phyloP scores from a whole-genome alignment of 116 monocot species.

The Trichopus zeylanicus region DNA sequence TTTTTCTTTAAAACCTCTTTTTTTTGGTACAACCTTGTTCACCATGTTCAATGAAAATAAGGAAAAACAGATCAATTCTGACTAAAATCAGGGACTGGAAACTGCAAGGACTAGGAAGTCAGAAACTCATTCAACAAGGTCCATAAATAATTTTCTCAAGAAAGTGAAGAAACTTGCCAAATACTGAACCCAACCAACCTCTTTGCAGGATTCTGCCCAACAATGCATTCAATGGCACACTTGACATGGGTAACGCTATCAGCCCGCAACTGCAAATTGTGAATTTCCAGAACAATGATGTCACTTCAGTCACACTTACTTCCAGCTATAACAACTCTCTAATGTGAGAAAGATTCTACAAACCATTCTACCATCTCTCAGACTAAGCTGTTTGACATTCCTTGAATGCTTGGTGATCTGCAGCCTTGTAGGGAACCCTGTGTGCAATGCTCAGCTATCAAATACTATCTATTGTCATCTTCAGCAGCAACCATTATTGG shows the following conservation, averaged over 20 bases:
- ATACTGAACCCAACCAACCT: too few relatives aligned
- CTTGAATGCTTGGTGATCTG: neutral
- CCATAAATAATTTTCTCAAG: too few relatives aligned
- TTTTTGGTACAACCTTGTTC: too few relatives aligned
- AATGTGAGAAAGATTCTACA: slow-evolving; percentile 31
- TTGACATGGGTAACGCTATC: slow-evolving; percentile 41
- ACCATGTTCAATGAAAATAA: too few relatives aligned
- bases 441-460: slow-evolving; percentile 27
- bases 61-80: too few relatives aligned
- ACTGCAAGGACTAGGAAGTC: too few relatives aligned
- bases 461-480: slow-evolving; percentile 35
- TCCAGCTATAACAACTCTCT: slow-evolving; percentile 28
- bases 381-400: neutral
- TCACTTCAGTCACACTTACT: slow-evolving; percentile 14
- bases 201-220: slow-evolving; percentile 47
- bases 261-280: slow-evolving; percentile 46
- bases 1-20: too few relatives aligned
- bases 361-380: neutral
- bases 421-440: slow-evolving; percentile 77
- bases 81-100: too few relatives aligned
- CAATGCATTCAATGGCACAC: slow-evolving; percentile 62
- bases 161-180: too few relatives aligned
- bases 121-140: too few relatives aligned
- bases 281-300: slow-evolving; percentile 47
- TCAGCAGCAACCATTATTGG: slow-evolving; percentile 3